Base-by-base conservation (phyloP, 495 filamentous ascomycete genomes). In the Cercophora newfieldiana region DNA sequence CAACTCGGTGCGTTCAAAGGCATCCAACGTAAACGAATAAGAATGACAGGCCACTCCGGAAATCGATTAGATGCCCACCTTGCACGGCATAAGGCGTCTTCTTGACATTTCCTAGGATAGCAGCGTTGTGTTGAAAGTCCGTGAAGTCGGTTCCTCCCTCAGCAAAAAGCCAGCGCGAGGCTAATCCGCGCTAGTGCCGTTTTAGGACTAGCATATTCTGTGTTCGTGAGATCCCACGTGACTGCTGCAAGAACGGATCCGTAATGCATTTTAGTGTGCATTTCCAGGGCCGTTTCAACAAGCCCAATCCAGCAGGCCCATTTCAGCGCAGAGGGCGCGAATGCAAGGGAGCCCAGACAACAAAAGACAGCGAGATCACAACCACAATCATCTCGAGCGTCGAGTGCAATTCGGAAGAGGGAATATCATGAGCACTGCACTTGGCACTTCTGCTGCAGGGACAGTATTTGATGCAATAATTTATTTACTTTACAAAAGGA, bases 161-260 rank as follows among this genome's bases (percentile, higher is more conserved):
- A 62, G 62, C 71, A 63, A 71, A 71, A 72, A 72, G 70, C 70
- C 68, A 72, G 65, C 62, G 55, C 53, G 65, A 69, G 65, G 68
- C 67, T 55, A 69, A 59, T 70, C 64, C 16, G 59, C 65, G 63
- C 70, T 70, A 72, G 37, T 7, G 14, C 57, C 51, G 56, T 63
- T 67, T 65, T 25, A 7, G 57, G 37, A 65, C 18, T 30, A 44
- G 22, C 7, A 30, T 22, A 22, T 22, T 12, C 49, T 25, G 19
- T n/a, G 16, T 26, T 53, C 25, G 0, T 37, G 61, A 29, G 21
- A 24, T 6, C 8, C 4, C 68, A 70, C 68, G 68, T 70, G 68
- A 67, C 29, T 2, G 6, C 22, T 29, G 21, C 47, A 30, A 26
- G 18, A 5, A 49, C 57, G n/a, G 24, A 12, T 18, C 44, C 6